These are phyloP conservation scores for Pythium pyrilobum DNA, from an alignment of 352 stramenopile species.

Conservation along the genomic window DNA sequence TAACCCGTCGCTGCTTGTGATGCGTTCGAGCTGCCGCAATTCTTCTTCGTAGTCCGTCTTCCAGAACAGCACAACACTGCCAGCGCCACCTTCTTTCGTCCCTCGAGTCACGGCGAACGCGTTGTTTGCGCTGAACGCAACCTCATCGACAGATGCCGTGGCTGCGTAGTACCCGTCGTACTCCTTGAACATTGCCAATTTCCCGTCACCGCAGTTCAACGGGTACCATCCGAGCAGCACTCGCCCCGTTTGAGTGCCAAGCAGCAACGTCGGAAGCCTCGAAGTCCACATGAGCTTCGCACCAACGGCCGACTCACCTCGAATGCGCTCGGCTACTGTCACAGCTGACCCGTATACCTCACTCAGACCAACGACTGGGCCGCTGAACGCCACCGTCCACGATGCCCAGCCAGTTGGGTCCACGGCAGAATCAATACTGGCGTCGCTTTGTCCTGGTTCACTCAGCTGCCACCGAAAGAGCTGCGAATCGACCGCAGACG, in stretches of 20 bases:
- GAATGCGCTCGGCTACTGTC: conserved; percentile 35
- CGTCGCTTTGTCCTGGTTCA: conserved; percentile 14
- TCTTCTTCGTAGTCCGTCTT: conserved; percentile 75
- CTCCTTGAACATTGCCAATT: conserved; percentile 43
- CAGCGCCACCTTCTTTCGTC: conserved; percentile 24
- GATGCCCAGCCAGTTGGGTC: conserved; percentile 34
- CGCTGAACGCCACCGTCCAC: conserved; percentile 48
- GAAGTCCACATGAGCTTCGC: conserved; percentile 34
- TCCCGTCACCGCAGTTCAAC: conserved; percentile 29
- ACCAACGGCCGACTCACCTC: neutral
- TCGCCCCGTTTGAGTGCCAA: conserved; percentile 43
- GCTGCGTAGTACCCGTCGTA: conserved; percentile 45
- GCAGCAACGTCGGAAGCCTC: conserved; percentile 36
- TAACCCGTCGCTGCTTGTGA: neutral
- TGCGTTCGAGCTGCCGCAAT: conserved; percentile 30
- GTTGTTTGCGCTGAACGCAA: conserved; percentile 53
- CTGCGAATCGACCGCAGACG: conserved; percentile 43
- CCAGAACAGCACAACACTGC: conserved; percentile 49
- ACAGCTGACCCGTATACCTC: conserved; percentile 30
- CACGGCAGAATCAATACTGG: neutral
- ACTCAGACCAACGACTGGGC: conserved; percentile 39
- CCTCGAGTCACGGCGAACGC: conserved; percentile 47
- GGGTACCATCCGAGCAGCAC: conserved; percentile 74
- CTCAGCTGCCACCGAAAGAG: conserved; percentile 62
- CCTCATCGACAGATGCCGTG: conserved; percentile 32